Conservation (phyloP, 768 basidiomycete genomes). For the Leucocoprinus leucothites region DNA sequence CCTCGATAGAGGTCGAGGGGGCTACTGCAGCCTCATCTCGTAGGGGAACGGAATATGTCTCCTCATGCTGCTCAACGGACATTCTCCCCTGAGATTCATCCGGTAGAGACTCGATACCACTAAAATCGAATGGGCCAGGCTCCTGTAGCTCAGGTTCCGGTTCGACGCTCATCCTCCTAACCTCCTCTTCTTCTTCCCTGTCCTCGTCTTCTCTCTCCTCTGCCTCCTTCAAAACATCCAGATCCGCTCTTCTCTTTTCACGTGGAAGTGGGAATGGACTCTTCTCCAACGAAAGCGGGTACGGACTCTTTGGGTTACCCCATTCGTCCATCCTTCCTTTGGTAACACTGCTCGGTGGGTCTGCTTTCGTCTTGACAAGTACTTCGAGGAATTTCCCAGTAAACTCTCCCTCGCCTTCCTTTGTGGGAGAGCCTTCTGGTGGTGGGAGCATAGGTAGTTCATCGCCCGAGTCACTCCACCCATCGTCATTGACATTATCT, state of each 20-base stretch:
- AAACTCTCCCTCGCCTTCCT: conserved; percentile 56
- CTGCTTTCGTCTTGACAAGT: conserved; percentile 57
- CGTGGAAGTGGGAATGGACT: conserved; percentile 14
- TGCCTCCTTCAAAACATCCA: too few relatives aligned
- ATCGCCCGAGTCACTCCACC: conserved; percentile 37
- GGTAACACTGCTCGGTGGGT: conserved; percentile 60
- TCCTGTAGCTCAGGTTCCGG: conserved; percentile 18
- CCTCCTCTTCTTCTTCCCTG: not conserved
- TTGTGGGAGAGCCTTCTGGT: conserved; percentile 17
- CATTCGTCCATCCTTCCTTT: conserved; percentile 49
- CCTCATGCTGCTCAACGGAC: conserved; percentile 8
- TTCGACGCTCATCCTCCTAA: too few relatives aligned
- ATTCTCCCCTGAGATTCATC: not conserved
- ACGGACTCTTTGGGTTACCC: conserved; percentile 49
- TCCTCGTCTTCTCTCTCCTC: conserved; percentile 24
- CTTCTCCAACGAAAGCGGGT: conserved; percentile 4
- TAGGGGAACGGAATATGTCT: not conserved
- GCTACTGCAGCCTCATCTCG: conserved; percentile 9
- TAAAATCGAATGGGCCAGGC: conserved; percentile 3
- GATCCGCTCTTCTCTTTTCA: conserved; percentile 24
- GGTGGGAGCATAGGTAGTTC: conserved; percentile 13
- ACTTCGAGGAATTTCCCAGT: conserved; percentile 62
- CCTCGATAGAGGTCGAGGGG: not conserved
- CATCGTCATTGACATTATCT: conserved; percentile 22
- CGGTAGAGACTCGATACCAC: not conserved